Conservation (phyloP, 345 rosid species). For the Bretschneidera sinensis region DNA sequence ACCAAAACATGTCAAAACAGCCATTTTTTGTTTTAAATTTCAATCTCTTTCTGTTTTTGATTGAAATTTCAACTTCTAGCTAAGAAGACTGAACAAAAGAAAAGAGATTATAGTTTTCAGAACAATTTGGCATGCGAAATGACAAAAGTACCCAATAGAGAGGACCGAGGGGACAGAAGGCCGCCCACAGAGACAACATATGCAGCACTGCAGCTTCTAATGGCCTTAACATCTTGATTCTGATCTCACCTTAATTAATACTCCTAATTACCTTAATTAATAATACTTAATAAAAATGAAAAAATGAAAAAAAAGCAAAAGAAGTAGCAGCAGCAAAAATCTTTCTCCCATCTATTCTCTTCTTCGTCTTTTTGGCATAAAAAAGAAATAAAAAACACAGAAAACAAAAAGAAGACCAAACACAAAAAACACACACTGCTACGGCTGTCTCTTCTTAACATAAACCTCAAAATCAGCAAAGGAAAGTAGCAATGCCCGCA, state of each 20-base stretch:
- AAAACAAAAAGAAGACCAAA: not conserved
- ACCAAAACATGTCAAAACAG: no score
- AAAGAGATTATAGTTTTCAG: not conserved
- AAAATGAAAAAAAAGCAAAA: not conserved
- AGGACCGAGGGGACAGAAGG: constrained; percentile 4
- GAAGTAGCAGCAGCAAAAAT: constrained; percentile 8
- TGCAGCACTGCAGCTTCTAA: constrained; percentile 12
- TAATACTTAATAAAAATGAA: no score
- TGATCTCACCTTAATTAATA: constrained; percentile 2
- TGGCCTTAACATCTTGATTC: constrained; percentile 12
- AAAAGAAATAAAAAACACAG: not conserved
- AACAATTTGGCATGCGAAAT: no score
- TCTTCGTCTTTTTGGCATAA: not conserved
- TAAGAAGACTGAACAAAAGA: not conserved
- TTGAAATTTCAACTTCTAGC: no score
- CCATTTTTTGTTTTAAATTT: no score
- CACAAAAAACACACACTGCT: not conserved
- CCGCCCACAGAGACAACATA: constrained; percentile 20
- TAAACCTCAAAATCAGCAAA: not conserved
- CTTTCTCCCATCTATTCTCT: constrained; percentile 11
- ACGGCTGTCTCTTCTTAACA: not conserved
- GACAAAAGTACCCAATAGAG: no score
- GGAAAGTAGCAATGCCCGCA: constrained; percentile 58
- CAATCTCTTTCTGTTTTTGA: no score
- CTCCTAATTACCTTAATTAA: not conserved